Evolutionary conservation across 1,139 yeast species (phyloP), one percentile per base, ranked within the genome.

Genomic region (Entelexis paramagnoliae): DNA sequence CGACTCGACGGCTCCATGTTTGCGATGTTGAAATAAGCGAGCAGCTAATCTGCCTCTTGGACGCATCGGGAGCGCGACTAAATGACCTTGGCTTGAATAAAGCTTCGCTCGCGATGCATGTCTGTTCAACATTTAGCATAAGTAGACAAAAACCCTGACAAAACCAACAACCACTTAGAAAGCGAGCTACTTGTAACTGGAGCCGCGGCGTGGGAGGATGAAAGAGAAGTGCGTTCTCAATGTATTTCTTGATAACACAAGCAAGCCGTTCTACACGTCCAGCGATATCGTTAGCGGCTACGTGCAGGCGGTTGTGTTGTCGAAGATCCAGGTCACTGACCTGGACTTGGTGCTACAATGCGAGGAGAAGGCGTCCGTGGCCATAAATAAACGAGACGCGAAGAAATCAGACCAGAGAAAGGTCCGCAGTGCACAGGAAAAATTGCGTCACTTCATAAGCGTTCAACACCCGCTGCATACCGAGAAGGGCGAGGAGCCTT

Each of bases 261-360:
- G 36, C 30, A 36, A 34, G 26, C 51, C 54, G 39, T 48, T 53
- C 33, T 53, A 51, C 41, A 45, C 56, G 1, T 32, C 56, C 3
- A 56, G 56, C 13, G 56, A 53, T 17, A 33, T 39, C n/a, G 28
- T 49, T 13, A 40, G 36, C 16, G 56, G 56, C 17, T 48, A 49
- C 22, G 46, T 53, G 10, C 47, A 47, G 9, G 34, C 43, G 9
- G 28, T 42, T 2, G 46, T 33, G n/a, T 28, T 32, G 10, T 22
- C 47, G 8, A 19, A 26, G 6, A 24, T 53, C n/a, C 32, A 33
- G 2, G 33, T 53, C 8, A 29, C 50, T 14, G 41, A 43, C 5
- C 36, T 53, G n/a, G 19, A 39, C 3, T 28, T 53, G 5, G 20
- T 30, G 14, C 35, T 53, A 36, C 34, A 36, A n/a, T 53, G 56